A percentile compares a stretch with the other conserved stretches of the same genome.
Evolutionary conservation across 345 rosid species (phyloP).

Genomic region (Citrus unshiu): DNA sequence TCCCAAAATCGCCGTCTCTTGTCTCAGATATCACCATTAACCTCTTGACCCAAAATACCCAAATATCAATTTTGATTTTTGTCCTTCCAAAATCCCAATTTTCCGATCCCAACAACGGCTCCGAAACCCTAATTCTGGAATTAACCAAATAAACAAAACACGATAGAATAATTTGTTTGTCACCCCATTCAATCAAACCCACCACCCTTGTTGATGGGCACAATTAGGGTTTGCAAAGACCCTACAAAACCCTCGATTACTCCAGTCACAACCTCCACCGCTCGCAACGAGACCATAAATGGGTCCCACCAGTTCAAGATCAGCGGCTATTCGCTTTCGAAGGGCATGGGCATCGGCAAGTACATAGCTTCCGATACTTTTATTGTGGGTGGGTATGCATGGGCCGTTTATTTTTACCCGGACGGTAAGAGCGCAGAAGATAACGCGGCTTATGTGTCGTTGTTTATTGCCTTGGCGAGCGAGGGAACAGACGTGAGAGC

Average conservation of each 20-base stretch:
- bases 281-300: conserved; percentile 61
- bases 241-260: conserved; percentile 33
- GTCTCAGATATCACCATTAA: background rate
- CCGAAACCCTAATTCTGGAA: conserved; percentile 18
- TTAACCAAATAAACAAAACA: background rate
- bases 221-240: conserved; percentile 40
- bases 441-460: conserved; percentile 50
- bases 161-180: background rate
- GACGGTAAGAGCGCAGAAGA: conserved; percentile 80
- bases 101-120: background rate
- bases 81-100: background rate
- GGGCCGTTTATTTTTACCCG: conserved; percentile 81
- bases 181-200: conserved; percentile 7
- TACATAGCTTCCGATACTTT: conserved; percentile 64
- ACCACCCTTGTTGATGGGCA: conserved; percentile 49
- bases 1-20: background rate
- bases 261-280: conserved; percentile 44
- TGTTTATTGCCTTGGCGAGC: conserved; percentile 70
- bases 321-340: conserved; percentile 54
- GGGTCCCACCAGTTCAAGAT: conserved; percentile 73
- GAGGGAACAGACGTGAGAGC: conserved; percentile 78
- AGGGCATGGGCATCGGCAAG: conserved; percentile 78
- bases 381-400: conserved; percentile 59
- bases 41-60: background rate
- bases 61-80: background rate